These are phyloP conservation scores for Solanum acaule DNA, from an alignment of 257 asterid genomes.

Conservation along the genomic window DNA sequence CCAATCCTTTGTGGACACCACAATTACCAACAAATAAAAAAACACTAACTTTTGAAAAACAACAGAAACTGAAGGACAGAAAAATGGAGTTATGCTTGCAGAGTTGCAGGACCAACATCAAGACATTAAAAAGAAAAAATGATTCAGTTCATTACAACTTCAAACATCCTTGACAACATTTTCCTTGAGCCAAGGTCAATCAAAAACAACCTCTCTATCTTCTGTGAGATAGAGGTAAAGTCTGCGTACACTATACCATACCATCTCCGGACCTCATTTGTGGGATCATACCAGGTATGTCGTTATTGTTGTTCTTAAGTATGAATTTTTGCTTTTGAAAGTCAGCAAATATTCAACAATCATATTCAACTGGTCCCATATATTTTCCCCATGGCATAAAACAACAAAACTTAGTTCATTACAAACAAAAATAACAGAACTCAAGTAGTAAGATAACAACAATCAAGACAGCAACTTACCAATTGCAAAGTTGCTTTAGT, in stretches of 20 bases:
- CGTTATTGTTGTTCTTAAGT: background rate
- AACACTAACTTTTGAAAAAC: background rate
- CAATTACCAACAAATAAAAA: background rate
- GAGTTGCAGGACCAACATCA: background rate
- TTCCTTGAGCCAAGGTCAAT: background rate
- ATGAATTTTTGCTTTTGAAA: background rate
- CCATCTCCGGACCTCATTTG: background rate
- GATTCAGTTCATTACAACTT: background rate
- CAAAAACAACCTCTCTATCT: background rate
- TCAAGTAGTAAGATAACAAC: background rate
- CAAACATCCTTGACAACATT: background rate
- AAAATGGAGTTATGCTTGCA: background rate
- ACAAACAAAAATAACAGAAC: background rate
- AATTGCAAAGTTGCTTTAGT: slow-evolving; percentile 73
- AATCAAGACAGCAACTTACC: slow-evolving; percentile 39
- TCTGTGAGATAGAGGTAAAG: background rate
- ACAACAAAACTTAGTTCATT: background rate
- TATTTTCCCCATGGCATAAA: background rate
- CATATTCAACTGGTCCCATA: background rate
- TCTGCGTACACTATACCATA: background rate
- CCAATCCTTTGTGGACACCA: background rate
- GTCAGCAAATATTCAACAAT: background rate
- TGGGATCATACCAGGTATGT: background rate
- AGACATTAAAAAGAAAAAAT: background rate
- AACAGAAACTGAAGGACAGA: background rate